A percentile compares a stretch with the other conserved stretches of the same genome.
phyloP scores from a whole-genome alignment of 164 flowering plant genomes.

The Aristolochia californica region DNA sequence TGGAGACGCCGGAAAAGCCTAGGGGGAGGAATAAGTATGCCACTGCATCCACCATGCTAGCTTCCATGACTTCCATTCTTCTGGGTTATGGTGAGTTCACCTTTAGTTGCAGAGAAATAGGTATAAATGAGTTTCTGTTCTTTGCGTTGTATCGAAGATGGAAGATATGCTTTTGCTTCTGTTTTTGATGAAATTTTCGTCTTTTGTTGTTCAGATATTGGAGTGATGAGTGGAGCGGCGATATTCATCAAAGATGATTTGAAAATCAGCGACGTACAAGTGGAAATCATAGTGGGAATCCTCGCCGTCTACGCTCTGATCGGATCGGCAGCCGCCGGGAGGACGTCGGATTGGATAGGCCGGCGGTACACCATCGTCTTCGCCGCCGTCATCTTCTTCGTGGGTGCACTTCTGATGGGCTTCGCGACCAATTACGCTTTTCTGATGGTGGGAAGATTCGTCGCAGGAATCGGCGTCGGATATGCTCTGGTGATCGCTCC shows the following conservation, averaged over 20 bases:
- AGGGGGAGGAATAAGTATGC: constrained; percentile 12
- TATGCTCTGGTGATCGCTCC: constrained; percentile 30
- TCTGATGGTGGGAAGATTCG: constrained; percentile 22
- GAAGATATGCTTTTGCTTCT: no score
- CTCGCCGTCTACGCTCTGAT: constrained; percentile 15
- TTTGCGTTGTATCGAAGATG: no score
- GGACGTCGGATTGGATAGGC: constrained; percentile 26
- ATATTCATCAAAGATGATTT: constrained; percentile 21
- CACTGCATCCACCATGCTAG: constrained; percentile 12
- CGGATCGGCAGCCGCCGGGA: constrained; percentile 19
- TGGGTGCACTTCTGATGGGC: constrained; percentile 24
- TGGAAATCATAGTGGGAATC: constrained; percentile 18
- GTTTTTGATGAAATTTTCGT: no score
- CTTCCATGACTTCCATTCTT: constrained; percentile 28
- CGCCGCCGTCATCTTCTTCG: constrained; percentile 22
- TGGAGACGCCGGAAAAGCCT: neutral
- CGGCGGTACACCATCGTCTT: constrained; percentile 22
- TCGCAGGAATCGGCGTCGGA: constrained; percentile 28
- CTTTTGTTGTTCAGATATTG: constrained; percentile 15
- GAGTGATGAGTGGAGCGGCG: constrained; percentile 27
- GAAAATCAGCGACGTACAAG: constrained; percentile 14
- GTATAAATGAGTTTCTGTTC: neutral
- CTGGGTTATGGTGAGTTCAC: constrained; percentile 21
- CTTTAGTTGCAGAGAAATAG: neutral
- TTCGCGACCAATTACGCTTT: constrained; percentile 15